Evolutionary conservation across 2,329 filamentous ascomycete genomes (phyloP), one percentile per base, ranked within the genome.

Genomic region (Myriosclerotinia scirpicola): DNA sequence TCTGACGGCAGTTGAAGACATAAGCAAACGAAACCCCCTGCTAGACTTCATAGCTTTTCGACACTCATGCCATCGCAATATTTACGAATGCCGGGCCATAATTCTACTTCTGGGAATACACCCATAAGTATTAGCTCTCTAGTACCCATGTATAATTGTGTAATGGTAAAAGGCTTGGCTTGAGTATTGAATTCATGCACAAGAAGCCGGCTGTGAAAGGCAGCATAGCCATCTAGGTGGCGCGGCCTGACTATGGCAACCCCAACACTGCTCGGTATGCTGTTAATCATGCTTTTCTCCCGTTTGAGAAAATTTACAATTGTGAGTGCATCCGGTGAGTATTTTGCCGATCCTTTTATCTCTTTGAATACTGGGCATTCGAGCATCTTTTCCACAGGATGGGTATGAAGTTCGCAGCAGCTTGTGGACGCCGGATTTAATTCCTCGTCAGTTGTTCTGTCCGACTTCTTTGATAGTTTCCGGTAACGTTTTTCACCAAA

Each of bases 361-460:
- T 58, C 55, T 1, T 46, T 44, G 22, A 58, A 58, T n/a, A 58
- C 6, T n/a, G 55, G 55, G 6, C 55, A 58, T 34, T 46, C 55
- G 7, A 58, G 26, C 5, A 58, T 14, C 14, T 34, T 9, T 11
- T 58, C 40, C 9, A 6, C 20, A 14, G 40, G 14, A 34, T 58
- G 55, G 4, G 42, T 58, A 46, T 58, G 40, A 46, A 46, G 44
- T 14, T 58, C 40, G 26, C 55, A 58, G 11, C 54, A 58, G 40
- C 38, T 44, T 58, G 55, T 58, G 2, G 55, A 58, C n/a, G 55
- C n/a, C 3, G 22, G 12, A 15, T 34, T 58, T 22, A 42, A 11
- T 34, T n/a, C 30, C 26, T 46, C 55, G 15, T 12, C 20, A 20
- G 44, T 58, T 46, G 20, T 5, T 3, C 14, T 5, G 6, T 44